Conservation (phyloP, 371 early-diverging fungal genomes). For the Conidiobolus incongruus region DNA sequence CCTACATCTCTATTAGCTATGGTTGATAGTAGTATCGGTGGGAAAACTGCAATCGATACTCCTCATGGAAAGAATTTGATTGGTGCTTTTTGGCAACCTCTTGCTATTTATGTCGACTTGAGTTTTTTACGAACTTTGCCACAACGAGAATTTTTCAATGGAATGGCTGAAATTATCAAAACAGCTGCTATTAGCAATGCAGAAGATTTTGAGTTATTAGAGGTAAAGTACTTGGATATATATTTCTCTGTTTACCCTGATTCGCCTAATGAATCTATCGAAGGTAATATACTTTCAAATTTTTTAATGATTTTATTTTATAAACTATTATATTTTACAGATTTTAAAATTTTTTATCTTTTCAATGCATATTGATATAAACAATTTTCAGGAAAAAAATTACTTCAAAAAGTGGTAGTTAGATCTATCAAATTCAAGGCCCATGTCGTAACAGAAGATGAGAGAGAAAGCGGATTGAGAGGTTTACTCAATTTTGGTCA, state of each 20-base stretch:
- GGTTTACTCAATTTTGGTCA: conserved; percentile 94
- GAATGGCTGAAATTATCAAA: conserved; percentile 96
- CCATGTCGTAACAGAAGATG: conserved; percentile 83
- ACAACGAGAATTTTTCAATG: conserved; percentile 81
- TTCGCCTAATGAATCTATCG: not conserved
- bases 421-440: conserved; percentile 85
- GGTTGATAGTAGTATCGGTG: conserved; percentile 95
- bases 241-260: conserved; percentile 48
- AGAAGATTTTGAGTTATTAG: conserved; percentile 68
- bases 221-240: conserved; percentile 58
- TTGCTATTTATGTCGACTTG: conserved; percentile 78
- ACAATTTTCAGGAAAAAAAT: conserved; percentile 29
- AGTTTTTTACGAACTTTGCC: conserved; percentile 71
- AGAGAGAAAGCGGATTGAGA: conserved; percentile 84
- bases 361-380: conserved; percentile 32
- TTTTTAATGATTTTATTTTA: conserved; percentile 11
- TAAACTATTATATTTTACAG: no score
- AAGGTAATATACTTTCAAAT: conserved; percentile 11
- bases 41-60: conserved; percentile 93
- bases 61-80: conserved; percentile 90
- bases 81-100: conserved; percentile 94
- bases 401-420: conserved; percentile 63
- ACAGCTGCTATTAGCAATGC: conserved; percentile 86
- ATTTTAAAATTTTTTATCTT: not conserved
- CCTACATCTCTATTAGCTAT: conserved; percentile 93